Evolutionary conservation across 805 yeast genomes (phyloP).

Genomic region (Metschnikowia similis): DNA sequence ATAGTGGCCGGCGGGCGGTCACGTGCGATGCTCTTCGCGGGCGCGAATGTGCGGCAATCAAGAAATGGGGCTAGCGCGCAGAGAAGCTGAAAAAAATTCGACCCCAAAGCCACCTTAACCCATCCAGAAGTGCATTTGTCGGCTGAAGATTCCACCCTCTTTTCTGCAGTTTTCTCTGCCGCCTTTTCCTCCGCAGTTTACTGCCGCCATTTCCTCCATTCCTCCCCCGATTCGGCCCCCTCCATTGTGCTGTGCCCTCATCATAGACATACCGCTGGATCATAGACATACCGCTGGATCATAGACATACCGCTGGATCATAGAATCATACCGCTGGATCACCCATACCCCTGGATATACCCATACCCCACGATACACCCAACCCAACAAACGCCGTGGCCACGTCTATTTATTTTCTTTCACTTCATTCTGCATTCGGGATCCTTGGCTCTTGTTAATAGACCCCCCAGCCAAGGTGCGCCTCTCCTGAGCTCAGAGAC

Average conservation of each 20-base stretch:
- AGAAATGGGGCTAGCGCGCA: slow-evolving; percentile 2
- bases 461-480: background rate
- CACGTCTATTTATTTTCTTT: slow-evolving; percentile 4
- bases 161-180: background rate
- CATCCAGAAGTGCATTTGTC: background rate
- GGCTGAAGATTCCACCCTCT: background rate
- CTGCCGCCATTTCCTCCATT: background rate
- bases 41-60: slow-evolving; percentile 3
- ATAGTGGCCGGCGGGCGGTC: background rate
- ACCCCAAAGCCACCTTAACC: background rate
- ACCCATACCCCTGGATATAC: no score
- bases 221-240: background rate
- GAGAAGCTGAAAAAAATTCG: slow-evolving; percentile 6
- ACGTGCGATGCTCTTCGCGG: slow-evolving; percentile 5
- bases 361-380: no score
- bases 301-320: background rate
- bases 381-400: background rate
- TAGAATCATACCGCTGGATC: background rate
- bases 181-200: background rate
- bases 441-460: background rate
- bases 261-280: background rate
- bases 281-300: no score
- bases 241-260: background rate
- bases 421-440: slow-evolving; percentile 9
- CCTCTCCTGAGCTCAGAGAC: background rate